These are phyloP conservation scores for Rhizopus stolonifer DNA, from an alignment of 371 early-diverging fungal species.

Conservation along the genomic window DNA sequence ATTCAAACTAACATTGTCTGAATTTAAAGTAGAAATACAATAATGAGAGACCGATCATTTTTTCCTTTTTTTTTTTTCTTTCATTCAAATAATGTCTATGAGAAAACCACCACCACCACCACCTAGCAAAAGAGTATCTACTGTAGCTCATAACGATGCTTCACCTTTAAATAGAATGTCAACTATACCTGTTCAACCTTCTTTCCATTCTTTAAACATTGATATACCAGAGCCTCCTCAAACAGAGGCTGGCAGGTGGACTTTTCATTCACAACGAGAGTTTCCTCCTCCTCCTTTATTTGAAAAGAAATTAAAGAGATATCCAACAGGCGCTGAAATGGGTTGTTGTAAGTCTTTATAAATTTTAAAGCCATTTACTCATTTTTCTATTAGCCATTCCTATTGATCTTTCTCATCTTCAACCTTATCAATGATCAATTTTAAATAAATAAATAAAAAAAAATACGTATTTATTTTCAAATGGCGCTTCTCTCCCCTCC, in stretches of 20 bases:
- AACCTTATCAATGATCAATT: constrained; percentile 13
- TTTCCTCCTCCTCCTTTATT: constrained; percentile 51
- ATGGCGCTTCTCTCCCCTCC: not conserved
- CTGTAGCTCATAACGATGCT: constrained; percentile 7
- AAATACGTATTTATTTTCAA: not conserved
- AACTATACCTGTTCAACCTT: constrained; percentile 44
- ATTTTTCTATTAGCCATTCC: constrained; percentile 28
- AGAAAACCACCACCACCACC: constrained; percentile 23
- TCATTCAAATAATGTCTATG: constrained; percentile 12
- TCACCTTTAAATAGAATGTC: constrained; percentile 34
- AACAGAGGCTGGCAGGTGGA: constrained; percentile 53
- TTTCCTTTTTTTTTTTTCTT: not conserved
- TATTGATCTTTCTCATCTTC: constrained; percentile 42
- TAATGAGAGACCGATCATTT: no score
- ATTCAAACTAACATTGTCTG: no score
- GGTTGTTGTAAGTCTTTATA: constrained; percentile 43
- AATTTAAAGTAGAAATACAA: no score
- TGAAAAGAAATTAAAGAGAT: constrained; percentile 43
- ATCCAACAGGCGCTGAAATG: constrained; percentile 48
- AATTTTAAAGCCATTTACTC: not conserved
- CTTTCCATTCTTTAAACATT: constrained; percentile 34
- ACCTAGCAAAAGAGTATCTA: constrained; percentile 6
- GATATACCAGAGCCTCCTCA: constrained; percentile 49
- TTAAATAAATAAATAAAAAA: not conserved
- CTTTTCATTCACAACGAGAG: constrained; percentile 48